phyloP scores from a whole-genome alignment of 1,284 basidiomycete species.

The Bjerkandera adusta region DNA sequence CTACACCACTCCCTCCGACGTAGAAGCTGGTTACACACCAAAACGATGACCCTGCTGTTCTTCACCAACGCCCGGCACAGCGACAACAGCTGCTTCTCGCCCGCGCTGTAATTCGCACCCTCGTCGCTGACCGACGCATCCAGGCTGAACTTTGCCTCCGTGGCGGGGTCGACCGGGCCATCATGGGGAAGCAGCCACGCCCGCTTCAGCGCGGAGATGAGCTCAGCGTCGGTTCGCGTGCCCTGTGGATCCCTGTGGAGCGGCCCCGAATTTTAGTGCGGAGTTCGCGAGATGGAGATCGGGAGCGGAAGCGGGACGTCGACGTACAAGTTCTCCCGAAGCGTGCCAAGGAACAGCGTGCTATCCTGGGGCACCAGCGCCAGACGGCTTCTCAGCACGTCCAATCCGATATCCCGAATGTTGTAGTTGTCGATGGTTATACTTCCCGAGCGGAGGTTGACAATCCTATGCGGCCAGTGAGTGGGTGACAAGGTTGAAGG shows the following conservation, averaged over 20 bases:
- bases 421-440: slow-evolving; percentile 75
- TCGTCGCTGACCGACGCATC: slow-evolving; percentile 64
- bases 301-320: too few relatives aligned
- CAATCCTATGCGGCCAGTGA: slow-evolving; percentile 48
- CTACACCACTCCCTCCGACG: neutral
- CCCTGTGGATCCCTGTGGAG: slow-evolving; percentile 53
- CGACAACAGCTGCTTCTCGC: slow-evolving; percentile 77
- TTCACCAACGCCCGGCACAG: slow-evolving; percentile 73
- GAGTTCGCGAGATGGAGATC: neutral
- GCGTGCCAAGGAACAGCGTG: slow-evolving; percentile 60
- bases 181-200: slow-evolving; percentile 58
- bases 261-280: slow-evolving; percentile 12
- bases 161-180: slow-evolving; percentile 44
- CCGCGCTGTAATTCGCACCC: slow-evolving; percentile 73
- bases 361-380: slow-evolving; percentile 76
- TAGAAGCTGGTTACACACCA: slow-evolving; percentile 43
- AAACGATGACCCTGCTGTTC: slow-evolving; percentile 66
- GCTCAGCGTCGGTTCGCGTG: slow-evolving; percentile 50
- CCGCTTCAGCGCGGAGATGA: slow-evolving; percentile 52
- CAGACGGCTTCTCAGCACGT: slow-evolving; percentile 55
- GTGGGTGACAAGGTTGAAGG: neutral
- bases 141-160: slow-evolving; percentile 65
- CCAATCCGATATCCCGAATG: slow-evolving; percentile 54
- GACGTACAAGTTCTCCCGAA: slow-evolving; percentile 67
- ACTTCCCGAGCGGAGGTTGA: slow-evolving; percentile 59